Conservation (phyloP, 495 filamentous ascomycete genomes). For the Penicillium odoratum region DNA sequence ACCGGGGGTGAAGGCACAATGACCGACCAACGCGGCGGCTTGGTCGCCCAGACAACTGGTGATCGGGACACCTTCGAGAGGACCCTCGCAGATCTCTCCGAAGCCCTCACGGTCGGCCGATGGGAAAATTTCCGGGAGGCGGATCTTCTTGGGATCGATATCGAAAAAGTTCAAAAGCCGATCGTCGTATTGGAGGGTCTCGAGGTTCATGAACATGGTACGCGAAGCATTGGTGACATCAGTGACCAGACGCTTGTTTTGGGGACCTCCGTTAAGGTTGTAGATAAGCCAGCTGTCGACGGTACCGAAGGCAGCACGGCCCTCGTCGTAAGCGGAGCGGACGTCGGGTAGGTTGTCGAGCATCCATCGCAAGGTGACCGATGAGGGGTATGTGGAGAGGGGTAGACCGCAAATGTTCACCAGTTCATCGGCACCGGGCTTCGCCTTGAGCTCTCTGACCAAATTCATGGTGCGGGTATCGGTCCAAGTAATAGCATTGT, state of each 20-base stretch:
- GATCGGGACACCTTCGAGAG: conserved; percentile 74
- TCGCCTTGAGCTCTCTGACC: conserved; percentile 76
- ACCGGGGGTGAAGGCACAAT: conserved; percentile 85
- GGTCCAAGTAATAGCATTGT: conserved; percentile 92
- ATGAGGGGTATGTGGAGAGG: conserved; percentile 91
- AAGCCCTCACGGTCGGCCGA: conserved; percentile 79
- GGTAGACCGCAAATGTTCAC: conserved; percentile 80
- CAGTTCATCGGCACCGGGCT: conserved; percentile 65
- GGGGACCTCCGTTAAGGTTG: conserved; percentile 80
- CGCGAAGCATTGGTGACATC: conserved; percentile 91
- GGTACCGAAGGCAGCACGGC: conserved; percentile 86
- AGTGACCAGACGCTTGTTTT: conserved; percentile 72
- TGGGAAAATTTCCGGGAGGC: conserved; percentile 81
- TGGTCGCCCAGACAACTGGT: conserved; percentile 91
- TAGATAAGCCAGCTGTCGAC: conserved; percentile 92
- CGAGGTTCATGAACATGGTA: conserved; percentile 96
- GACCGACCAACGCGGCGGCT: conserved; percentile 87
- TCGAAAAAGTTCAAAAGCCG: conserved; percentile 79
- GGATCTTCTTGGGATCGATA: conserved; percentile 71
- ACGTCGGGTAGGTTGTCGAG: conserved; percentile 71
- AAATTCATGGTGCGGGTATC: conserved; percentile 81
- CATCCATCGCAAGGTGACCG: conserved; percentile 87
- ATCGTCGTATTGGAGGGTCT: conserved; percentile 83
- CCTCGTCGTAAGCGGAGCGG: conserved; percentile 73
- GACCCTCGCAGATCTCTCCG: conserved; percentile 64